These are phyloP conservation scores for Tetrahymena elliotti DNA, from an alignment of 73 alveolate genomes.

Conservation along the genomic window DNA sequence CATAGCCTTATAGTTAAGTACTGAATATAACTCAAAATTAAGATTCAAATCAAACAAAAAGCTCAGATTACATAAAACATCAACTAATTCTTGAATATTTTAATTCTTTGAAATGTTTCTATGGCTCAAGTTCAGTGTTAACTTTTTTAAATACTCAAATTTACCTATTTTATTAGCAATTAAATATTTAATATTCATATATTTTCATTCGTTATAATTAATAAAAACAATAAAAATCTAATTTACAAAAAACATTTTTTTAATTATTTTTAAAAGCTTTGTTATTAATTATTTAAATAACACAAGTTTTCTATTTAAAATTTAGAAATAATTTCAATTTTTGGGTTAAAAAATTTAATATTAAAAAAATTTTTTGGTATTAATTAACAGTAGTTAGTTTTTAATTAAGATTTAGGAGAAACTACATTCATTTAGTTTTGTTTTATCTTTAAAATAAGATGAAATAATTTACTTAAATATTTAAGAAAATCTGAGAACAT, in stretches of 20 bases:
- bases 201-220: background rate
- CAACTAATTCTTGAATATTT: background rate
- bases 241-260: no score
- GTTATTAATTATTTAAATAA: no score
- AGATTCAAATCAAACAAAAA: background rate
- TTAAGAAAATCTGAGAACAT: background rate
- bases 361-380: no score
- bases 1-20: background rate
- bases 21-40: background rate
- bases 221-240: background rate
- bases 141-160: background rate
- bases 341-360: no score
- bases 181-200: background rate
- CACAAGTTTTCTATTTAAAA: no score
- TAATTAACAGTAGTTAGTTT: no score
- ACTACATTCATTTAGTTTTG: no score
- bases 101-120: background rate
- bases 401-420: no score
- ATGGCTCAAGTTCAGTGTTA: background rate
- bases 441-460: no score
- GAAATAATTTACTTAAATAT: background rate
- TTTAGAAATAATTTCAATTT: no score
- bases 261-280: no score
- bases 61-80: background rate
- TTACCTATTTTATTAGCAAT: background rate